Percentiles rank a stretch among this genome's conserved stretches.
Evolutionary conservation across 1,284 basidiomycete genomes (phyloP).

Genomic region (Pisolithus thermaeus): DNA sequence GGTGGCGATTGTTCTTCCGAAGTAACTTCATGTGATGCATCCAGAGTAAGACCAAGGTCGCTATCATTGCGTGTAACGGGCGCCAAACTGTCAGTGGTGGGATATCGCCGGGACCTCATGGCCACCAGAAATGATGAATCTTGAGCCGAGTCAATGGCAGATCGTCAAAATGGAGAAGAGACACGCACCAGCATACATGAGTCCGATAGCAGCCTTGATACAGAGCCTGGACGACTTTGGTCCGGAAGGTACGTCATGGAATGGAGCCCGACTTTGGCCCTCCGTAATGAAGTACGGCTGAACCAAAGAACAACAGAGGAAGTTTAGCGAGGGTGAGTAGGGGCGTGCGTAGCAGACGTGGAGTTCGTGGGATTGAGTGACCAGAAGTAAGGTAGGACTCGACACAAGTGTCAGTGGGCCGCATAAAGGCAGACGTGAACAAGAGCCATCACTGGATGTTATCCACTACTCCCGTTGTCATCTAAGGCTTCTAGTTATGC

Average conservation of each 20-base stretch:
- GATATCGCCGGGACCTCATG: slow-evolving; percentile 49
- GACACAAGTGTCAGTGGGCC: slow-evolving; percentile 49
- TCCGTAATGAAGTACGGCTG: slow-evolving; percentile 32
- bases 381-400: slow-evolving; percentile 45
- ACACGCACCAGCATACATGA: slow-evolving; percentile 55
- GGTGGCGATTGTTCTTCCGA: slow-evolving; percentile 29
- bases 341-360: slow-evolving; percentile 45
- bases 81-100: slow-evolving; percentile 28
- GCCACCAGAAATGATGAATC: slow-evolving; percentile 61
- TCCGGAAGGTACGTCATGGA: slow-evolving; percentile 31
- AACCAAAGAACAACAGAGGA: slow-evolving; percentile 44
- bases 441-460: slow-evolving; percentile 33
- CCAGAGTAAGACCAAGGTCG: slow-evolving; percentile 40
- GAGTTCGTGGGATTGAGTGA: slow-evolving; percentile 51
- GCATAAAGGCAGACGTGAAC: slow-evolving; percentile 44
- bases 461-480: slow-evolving; percentile 38
- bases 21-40: slow-evolving; percentile 23
- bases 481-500: background rate
- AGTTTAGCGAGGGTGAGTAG: slow-evolving; percentile 35
- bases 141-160: slow-evolving; percentile 22
- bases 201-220: slow-evolving; percentile 54
- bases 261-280: slow-evolving; percentile 20
- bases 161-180: background rate
- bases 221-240: slow-evolving; percentile 46
- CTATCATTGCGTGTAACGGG: slow-evolving; percentile 34